phyloP scores from a whole-genome alignment of 352 stramenopile species.

The Globisporangium apiculatum region DNA sequence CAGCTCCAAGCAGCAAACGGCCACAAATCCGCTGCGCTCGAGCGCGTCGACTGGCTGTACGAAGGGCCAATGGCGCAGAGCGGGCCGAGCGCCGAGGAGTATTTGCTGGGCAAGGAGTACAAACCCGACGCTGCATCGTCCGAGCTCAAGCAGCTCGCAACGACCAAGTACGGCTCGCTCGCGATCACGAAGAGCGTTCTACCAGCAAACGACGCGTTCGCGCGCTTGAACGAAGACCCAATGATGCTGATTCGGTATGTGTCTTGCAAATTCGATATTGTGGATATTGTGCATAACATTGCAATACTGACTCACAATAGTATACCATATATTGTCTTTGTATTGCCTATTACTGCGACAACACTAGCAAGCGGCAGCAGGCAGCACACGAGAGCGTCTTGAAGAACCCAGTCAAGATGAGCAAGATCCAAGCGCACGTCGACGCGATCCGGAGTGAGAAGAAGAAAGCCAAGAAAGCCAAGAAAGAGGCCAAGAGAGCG shows the following conservation, averaged over 20 bases:
- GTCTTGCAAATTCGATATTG: background rate
- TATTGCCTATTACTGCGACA: no score
- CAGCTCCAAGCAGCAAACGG: conserved; percentile 85
- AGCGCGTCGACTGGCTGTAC: conserved; percentile 96
- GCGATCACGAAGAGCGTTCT: conserved; percentile 41
- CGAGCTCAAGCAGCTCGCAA: conserved; percentile 43
- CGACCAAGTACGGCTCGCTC: conserved; percentile 63
- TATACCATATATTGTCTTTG: background rate
- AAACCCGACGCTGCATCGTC: conserved; percentile 36
- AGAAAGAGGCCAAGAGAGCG: conserved; percentile 70
- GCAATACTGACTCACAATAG: background rate
- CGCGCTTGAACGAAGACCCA: conserved; percentile 92
- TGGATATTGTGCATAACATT: background rate
- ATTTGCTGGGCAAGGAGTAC: conserved; percentile 91
- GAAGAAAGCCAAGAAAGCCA: conserved; percentile 59
- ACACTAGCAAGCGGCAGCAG: conserved; percentile 59
- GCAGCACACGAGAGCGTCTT: conserved; percentile 73
- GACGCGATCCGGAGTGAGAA: conserved; percentile 75
- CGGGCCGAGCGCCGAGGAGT: conserved; percentile 81
- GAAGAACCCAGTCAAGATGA: conserved; percentile 90
- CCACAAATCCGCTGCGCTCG: conserved; percentile 71
- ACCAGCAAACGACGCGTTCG: conserved; percentile 89
- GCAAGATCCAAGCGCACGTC: conserved; percentile 76
- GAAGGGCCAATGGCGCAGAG: conserved; percentile 82
- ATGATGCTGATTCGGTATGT: conserved; percentile 91